Evolutionary conservation across 2,329 filamentous ascomycete genomes (phyloP), one percentile per base, ranked within the genome.

Genomic region (Biscogniauxia sp.): DNA sequence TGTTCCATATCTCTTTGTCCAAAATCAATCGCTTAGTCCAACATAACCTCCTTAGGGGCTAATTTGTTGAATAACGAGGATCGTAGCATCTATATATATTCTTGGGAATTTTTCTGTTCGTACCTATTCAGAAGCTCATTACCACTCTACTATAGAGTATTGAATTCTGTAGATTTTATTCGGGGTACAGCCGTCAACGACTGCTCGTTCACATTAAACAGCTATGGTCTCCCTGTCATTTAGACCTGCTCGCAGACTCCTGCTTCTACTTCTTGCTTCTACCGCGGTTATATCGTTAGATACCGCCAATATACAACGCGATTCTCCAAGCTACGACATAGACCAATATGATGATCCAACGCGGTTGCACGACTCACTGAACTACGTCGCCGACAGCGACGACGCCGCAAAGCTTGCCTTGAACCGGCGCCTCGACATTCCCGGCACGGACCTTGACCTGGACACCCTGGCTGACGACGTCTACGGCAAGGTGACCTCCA

Each of bases 391-490:
- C 37, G 37, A 45, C n/a, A n/a, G n/a, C 13, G 37, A 45, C 37
- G 15, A n/a, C 37, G 17, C 37, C 37, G 11, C 37, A n/a, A 45
- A 45, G 15, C 37, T 17, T n/a, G 7, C 37, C 2, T n/a, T 45
- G 15, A 13, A 15, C 2, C 37, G 37, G n/a, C 53, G 58, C 5
- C 13, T 60, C 28, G 54, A 56, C 20, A 20, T 60, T 20, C 20
- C 20, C 17, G 51, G 54, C 7, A 23, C 41, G 5, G 28, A 56
- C 20, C 5, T 52, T 8, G 49, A 60, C 58, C n/a, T 60, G 15
- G 58, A 56, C 58, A 28, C 20, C 19, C 7, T 60, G 4, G 25
- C 54, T n/a, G 58, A 60, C 50, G 28, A 56, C 17, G 58, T 60
- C 8, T 60, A 56, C 54, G 20, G 15, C 20, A 60, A 60, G 32